phyloP scores from a whole-genome alignment of 139 green algal genomes.

The Chlamydomonas asymmetrica region DNA sequence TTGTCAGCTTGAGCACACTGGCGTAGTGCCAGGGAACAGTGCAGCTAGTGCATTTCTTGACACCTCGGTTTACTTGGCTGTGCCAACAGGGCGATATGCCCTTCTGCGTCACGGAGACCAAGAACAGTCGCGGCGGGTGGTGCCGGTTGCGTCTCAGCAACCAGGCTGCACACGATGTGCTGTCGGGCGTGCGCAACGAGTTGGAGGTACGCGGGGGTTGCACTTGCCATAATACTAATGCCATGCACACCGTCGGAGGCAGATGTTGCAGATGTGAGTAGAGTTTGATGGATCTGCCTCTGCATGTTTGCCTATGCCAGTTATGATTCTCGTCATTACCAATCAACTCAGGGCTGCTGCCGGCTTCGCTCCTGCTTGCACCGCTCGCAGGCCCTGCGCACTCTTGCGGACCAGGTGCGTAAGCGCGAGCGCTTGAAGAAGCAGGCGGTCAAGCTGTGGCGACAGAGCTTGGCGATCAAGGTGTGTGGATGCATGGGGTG shows the following conservation, averaged over 20 bases:
- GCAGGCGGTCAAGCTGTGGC: conserved; percentile 50
- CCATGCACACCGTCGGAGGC: neutral
- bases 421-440: conserved; percentile 64
- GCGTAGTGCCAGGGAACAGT: too few species aligned
- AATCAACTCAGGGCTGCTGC: neutral
- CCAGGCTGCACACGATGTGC: conserved; percentile 30
- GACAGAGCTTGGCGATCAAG: conserved; percentile 23
- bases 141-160: conserved; percentile 31
- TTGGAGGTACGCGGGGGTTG: conserved; percentile 40
- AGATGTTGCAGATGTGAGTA: neutral
- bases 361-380: neutral
- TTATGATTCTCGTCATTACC: neutral
- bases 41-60: too few species aligned
- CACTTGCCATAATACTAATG: neutral
- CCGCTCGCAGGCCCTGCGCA: conserved; percentile 41
- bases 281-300: neutral
- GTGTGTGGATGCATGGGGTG: too few species aligned
- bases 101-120: conserved; percentile 34
- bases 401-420: conserved; percentile 55
- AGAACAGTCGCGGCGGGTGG: conserved; percentile 26
- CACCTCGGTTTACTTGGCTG: too few species aligned
- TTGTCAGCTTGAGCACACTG: too few species aligned
- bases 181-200: conserved; percentile 40
- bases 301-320: neutral
- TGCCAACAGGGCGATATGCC: conserved; percentile 46